Evolutionary conservation across 2,329 filamentous ascomycete species (phyloP), one percentile per base, ranked within the genome.

Genomic region (Fonsecaea pedrosoi): DNA sequence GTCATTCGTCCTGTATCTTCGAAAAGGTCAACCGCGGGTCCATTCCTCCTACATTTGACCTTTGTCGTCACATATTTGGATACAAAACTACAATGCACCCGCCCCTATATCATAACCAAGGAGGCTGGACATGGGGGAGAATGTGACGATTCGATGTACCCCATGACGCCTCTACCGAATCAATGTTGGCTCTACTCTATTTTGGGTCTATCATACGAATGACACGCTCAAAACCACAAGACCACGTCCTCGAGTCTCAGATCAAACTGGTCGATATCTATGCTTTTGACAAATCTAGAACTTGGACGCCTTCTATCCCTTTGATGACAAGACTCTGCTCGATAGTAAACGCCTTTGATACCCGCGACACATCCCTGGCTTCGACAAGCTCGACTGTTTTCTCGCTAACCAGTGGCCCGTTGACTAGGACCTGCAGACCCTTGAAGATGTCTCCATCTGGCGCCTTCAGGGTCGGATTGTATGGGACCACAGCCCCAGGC

Each of bases 391-490:
- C 60, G 34, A 67, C 60, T 5, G 25, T 21, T 32, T 56, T 64
- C 13, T 37, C 55, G 12, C 91, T 2, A 90, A 88, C 45, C 89
- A 86, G 1, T 91, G 83, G 0, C 87, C 86, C n/a, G 88, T 89
- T 67, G 54, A 67, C 60, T 10, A 61, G 85, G 83, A 3, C 87
- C 83, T 59, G 45, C 37, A 67, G 21, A 3, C 65, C 65, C 6
- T 40, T 56, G n/a, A 37, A 10, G 25, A 62, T 18, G 30, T 62
- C 83, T 84, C 86, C 91, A 91, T 62, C 60, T 1, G 60, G 60
- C 7, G 32, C 25, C 7, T n/a, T 89, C 89, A 72, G 89, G 84
- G 25, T 91, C 9, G 82, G 82, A 37, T 57, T 65, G 34, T 62
- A 50, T 6, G 69, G 54, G 13, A 71, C 63, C 3, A 85, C 71